phyloP scores from a whole-genome alignment of 176 grass and related monocot genomes.

The Musa schizocarpa region DNA sequence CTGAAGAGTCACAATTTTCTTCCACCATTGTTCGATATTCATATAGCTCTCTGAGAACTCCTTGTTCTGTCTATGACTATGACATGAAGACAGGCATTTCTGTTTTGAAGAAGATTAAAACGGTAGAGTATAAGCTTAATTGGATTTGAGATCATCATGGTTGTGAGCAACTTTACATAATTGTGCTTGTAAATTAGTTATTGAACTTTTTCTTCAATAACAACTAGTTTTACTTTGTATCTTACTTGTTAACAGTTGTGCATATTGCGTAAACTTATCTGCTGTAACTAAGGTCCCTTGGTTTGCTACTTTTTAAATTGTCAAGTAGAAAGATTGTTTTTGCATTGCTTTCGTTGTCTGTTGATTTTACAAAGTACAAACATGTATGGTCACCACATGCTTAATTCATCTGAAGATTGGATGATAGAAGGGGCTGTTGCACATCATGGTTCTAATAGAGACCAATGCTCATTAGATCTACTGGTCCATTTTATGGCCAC shows the following conservation, averaged over 20 bases:
- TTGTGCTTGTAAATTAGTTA: no score
- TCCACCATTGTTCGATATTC: conserved; percentile 57
- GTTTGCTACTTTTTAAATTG: background rate
- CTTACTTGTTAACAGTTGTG: background rate
- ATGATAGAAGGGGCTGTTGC: background rate
- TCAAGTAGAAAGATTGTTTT: background rate
- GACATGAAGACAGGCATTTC: conserved; percentile 72
- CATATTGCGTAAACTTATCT: background rate
- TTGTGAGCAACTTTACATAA: background rate
- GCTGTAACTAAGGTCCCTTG: background rate
- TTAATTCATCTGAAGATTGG: background rate
- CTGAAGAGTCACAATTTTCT: conserved; percentile 46
- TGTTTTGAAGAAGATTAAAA: conserved; percentile 72
- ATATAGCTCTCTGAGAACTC: conserved; percentile 78
- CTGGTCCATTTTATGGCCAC: background rate
- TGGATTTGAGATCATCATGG: background rate
- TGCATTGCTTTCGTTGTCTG: background rate
- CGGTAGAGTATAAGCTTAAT: conserved; percentile 38
- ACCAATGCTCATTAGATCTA: background rate
- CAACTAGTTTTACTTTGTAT: background rate
- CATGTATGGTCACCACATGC: background rate
- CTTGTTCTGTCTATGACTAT: conserved; percentile 65
- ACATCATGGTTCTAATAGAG: background rate
- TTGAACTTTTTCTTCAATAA: no score
- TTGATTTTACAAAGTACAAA: background rate